Base-by-base conservation (phyloP, 441 rosid genomes). In the Adansonia rubrostipa region DNA sequence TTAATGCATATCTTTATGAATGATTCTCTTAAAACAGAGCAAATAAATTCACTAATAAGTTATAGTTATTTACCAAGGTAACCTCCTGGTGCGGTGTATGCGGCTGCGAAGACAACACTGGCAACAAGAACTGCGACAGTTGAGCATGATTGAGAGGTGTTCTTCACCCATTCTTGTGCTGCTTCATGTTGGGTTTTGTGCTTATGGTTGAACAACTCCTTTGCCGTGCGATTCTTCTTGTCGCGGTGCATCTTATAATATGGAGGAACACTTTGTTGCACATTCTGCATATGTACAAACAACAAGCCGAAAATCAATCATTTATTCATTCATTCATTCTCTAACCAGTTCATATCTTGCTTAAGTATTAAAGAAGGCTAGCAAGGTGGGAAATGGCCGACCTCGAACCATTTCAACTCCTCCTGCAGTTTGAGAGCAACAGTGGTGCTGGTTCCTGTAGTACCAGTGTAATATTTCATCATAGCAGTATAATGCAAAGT, bases 1-100 rank as follows among this genome's bases (percentile, higher is more conserved):
- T 36, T 36, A 36, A 36, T 36, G 4, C 40, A 36, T 36, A 36
- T 36, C 40, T 42, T 48, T 2, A 48, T 13, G 53, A 3, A 61
- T 20, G 40, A 24, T 61, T 61, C 14, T 24, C 24, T 4, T 2
- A 61, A 20, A 42, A 42, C 7, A 0, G 3, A 24, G 6, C 14
- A 24, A 61, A 10, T 24, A 24, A 61, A 20, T 20, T 61, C 40
- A 61, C 19, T 24, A 36, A 17, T 9, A 20, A 22, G 5, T 19
- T 54, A 6, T 4, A 17, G 17, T 3, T 15, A 40, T 2, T 73
- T 73, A 73, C 72, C 3, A 1, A 1, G 4, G 8, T 4, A 71
- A 53, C 86, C 86, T 20, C 82, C 83, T 0, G 83, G 86, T 0
- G 81, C 76, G 0, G 74, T 47, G 72, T 48, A 83, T 42, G 77